A percentile compares a stretch with the other conserved stretches of the same genome.
These are phyloP conservation scores for Chrysopogon serrulatus DNA, from an alignment of 176 grass and related monocot species.

Conservation along the genomic window DNA sequence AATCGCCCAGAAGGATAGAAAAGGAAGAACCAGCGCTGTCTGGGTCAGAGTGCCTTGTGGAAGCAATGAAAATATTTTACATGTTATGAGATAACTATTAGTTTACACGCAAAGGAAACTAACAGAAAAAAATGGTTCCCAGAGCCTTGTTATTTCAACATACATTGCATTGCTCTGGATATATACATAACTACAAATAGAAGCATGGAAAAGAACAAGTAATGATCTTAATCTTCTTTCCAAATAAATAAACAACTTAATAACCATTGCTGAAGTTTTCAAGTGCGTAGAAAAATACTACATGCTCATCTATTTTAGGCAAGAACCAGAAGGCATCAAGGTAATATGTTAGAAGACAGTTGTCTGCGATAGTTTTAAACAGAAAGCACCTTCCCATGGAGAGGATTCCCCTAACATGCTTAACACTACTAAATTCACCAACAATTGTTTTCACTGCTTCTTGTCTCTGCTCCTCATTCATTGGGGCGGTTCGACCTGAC, in stretches of 20 bases:
- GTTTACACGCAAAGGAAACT: not conserved
- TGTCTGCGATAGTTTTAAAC: not conserved
- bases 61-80: not conserved
- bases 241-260: not conserved
- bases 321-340: not conserved
- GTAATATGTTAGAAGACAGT: not conserved
- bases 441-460: conserved; percentile 81
- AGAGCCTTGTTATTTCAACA: not conserved
- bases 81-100: not conserved
- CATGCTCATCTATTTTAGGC: not conserved
- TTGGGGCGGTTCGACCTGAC: conserved; percentile 72
- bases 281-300: not conserved
- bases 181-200: not conserved
- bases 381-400: conserved; percentile 89
- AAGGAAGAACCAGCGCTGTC: conserved; percentile 89
- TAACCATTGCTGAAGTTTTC: not conserved
- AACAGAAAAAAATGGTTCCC: not conserved
- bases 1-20: conserved; percentile 85
- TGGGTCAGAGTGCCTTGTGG: conserved; percentile 80
- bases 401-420: conserved; percentile 93
- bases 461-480: conserved; percentile 69
- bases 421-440: conserved; percentile 96
- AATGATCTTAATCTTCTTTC: not conserved
- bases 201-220: not conserved
- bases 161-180: not conserved